Base-by-base conservation (phyloP, 352 stramenopile genomes). In the Plasmopara muralis region DNA sequence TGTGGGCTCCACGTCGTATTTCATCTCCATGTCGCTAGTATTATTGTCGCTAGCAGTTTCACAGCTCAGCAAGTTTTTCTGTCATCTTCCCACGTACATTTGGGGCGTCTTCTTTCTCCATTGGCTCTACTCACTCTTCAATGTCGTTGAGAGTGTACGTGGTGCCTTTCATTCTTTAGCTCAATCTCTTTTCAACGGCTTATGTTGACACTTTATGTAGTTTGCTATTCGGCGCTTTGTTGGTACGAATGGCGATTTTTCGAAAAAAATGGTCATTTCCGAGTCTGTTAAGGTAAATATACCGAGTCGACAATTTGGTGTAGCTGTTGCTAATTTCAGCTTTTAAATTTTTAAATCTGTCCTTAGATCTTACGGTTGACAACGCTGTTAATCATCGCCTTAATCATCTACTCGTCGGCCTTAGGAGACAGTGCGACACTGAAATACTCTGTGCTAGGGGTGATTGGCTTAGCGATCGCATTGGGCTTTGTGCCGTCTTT, bases 101-200 rank as follows among this genome's bases (percentile, higher is more conserved):
- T 90, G 75, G 76, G 82, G 82, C n/a, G 47, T 86, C 12, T 95
- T 95, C 68, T 95, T 95, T 50, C 64, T 95, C 54, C 70, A 87
- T 28, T 95, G 84, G 84, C 72, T 95, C 53, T 93, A 92, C 67
- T 89, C 83, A 56, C 67, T 95, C 28, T 95, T 95, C 50, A 91
- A 91, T 43, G 84, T 95, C 51, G 78, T 90, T 20, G 78, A 95
- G 60, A 84, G 76, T 53, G 83, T 94, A 47, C 58, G 77, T 75
- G 20, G 20, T 25, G 20, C 20, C 20, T 25, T 25, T 25, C 20
- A 25, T 3, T 25, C 20, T 25, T 25, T 1, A 25, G 20, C 20
- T 25, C 9, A 38, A 38, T 38, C 9, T 38, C 9, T 38, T 14
- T 38, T 38, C 4, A 38, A 38, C 33, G 33, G 1, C 13, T 5